Conservation (phyloP, 495 filamentous ascomycete species). For the Aspergillus ellipticus region DNA sequence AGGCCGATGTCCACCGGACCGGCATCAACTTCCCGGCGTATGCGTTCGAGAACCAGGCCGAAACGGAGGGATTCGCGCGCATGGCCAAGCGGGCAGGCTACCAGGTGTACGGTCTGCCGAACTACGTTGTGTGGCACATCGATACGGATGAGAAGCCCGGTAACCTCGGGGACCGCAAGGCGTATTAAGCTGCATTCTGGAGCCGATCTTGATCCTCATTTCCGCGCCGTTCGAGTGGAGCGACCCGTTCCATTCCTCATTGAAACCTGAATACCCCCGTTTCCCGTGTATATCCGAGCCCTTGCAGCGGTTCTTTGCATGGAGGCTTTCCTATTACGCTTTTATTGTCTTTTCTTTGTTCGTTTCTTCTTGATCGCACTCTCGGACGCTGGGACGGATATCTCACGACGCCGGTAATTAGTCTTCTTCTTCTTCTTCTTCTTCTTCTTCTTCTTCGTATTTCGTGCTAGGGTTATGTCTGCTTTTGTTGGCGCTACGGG, state of each 20-base stretch:
- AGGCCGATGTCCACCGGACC: constrained; percentile 93
- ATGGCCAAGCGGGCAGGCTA: constrained; percentile 99
- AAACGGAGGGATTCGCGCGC: constrained; percentile 96
- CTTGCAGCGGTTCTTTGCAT: constrained; percentile 9
- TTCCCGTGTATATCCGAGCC: constrained; percentile 16
- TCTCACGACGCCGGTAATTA: constrained; percentile 43
- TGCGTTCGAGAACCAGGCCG: constrained; percentile 97
- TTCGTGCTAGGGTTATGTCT: constrained; percentile 34
- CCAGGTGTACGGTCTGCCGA: constrained; percentile 85
- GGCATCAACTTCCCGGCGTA: constrained; percentile 98
- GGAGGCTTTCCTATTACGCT: constrained; percentile 11
- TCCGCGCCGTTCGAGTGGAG: constrained; percentile 14
- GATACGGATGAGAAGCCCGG: constrained; percentile 97
- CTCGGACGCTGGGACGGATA: constrained; percentile 28
- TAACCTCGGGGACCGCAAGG: constrained; percentile 53
- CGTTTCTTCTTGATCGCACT: constrained; percentile 2
- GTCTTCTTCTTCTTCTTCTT: constrained; percentile 12
- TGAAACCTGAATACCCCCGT: constrained; percentile 18
- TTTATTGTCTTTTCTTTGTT: constrained; percentile 10
- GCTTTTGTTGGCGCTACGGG: constrained; percentile 41
- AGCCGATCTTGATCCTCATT: not conserved
- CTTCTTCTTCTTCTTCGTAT: constrained; percentile 24
- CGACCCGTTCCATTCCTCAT: constrained; percentile 14
- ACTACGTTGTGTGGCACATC: constrained; percentile 98
- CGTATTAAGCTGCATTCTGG: constrained; percentile 29